Evolutionary conservation across 257 asterid species (phyloP).

Genomic region (Scutellaria minor): DNA sequence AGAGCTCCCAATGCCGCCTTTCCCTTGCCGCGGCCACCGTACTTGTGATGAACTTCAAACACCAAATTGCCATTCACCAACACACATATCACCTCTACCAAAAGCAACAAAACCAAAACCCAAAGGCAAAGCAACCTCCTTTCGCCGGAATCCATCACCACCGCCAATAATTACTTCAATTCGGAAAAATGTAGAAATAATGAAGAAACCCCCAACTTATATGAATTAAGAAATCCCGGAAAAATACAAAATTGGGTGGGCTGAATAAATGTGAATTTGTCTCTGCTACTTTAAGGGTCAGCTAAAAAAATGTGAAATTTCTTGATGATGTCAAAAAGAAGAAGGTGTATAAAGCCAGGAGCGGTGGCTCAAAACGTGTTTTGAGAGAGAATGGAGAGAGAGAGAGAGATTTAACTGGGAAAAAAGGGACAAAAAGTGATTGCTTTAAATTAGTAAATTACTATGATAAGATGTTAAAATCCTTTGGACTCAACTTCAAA

Average conservation of each 20-base stretch:
- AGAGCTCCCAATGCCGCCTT: slow-evolving; percentile 43
- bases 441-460: slow-evolving; percentile 31
- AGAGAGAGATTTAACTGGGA: slow-evolving; percentile 1
- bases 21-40: slow-evolving; percentile 53
- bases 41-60: slow-evolving; percentile 60
- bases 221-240: slow-evolving; percentile 31
- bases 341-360: slow-evolving; percentile 27
- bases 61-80: slow-evolving; percentile 55
- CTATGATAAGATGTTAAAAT: slow-evolving; percentile 21
- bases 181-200: not conserved
- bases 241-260: slow-evolving; percentile 31
- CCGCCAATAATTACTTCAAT: slow-evolving; percentile 31
- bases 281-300: slow-evolving; percentile 15
- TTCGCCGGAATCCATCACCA: slow-evolving; percentile 44
- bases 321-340: too few relatives aligned
- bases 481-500: slow-evolving; percentile 36
- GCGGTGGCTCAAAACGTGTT: slow-evolving; percentile 18
- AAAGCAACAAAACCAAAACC: slow-evolving; percentile 33
- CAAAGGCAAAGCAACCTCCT: slow-evolving; percentile 35
- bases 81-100: slow-evolving; percentile 35
- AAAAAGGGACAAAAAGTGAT: slow-evolving; percentile 29
- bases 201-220: slow-evolving; percentile 18
- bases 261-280: slow-evolving; percentile 39
- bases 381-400: slow-evolving; percentile 15
- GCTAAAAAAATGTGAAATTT: slow-evolving; percentile 36